Base-by-base conservation (phyloP, 345 rosid genomes). In the Punica granatum region DNA sequence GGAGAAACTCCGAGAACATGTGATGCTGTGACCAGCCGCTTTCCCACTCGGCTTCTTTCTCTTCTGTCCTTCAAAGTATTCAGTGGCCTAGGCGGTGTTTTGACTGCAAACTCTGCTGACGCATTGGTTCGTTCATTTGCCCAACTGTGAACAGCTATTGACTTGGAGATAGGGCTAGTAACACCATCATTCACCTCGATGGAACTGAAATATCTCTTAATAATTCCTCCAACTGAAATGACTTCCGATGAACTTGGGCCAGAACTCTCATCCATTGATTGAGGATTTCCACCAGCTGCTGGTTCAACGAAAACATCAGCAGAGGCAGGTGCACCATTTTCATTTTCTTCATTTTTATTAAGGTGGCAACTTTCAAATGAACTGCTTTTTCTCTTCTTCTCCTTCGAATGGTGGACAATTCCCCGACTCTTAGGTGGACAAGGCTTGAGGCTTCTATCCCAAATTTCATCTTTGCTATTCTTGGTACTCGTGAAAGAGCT, bases 21-120 rank as follows among this genome's bases (percentile, higher is more conserved):
- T 42, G 78, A 74, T 26, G 90, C 86, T 31, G 21, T 60, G 32
- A 86, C 42, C 48, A 86, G 65, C 32, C 81, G 79, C 64, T 74
- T 80, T 33, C 90, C 86, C 53, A 86, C 79, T 32, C 60, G 51
- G 35, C 68, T 34, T 58, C 42, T 69, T 54, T 16, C 39, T 13
- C 41, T 39, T 26, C 68, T 63, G 61, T 66, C 67, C 49, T 69
- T 70, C 21, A 63, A 63, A 60, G 41, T 70, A 69, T 23, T 53
- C 18, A 60, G 51, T 23, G 39, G 44, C 69, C 58, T 72, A 7
- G 79, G 70, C 2, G 74, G 77, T 12, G 78, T 79, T 63, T 49
- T 67, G 25, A 69, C 74, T 44, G 68, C 60, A 71, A 75, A 70
- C 26, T 49, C 23, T 13, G 79, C 59, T 1, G 39, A 60, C 59